These are phyloP conservation scores for Hygrophorus pudorinus DNA, from an alignment of 768 basidiomycete species.

Conservation along the genomic window DNA sequence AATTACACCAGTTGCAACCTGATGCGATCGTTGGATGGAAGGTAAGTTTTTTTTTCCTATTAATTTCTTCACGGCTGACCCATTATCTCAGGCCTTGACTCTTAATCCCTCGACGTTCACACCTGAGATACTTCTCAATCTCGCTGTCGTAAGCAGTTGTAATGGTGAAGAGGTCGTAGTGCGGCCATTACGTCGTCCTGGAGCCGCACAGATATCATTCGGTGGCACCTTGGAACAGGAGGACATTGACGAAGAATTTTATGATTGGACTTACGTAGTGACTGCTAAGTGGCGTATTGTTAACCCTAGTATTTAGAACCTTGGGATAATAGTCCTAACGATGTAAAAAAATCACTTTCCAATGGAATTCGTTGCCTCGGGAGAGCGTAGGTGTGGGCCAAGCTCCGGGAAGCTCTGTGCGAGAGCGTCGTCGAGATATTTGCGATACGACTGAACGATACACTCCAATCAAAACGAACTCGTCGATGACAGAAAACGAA, in stretches of 20 bases:
- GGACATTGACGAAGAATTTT: conserved; percentile 1
- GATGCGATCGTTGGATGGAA: conserved; percentile 38
- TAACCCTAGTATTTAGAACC: background rate
- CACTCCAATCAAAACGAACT: conserved; percentile 1
- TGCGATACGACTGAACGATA: conserved; percentile 54
- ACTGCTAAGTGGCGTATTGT: conserved; percentile 2
- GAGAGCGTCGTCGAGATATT: conserved; percentile 58
- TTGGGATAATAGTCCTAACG: background rate
- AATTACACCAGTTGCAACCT: conserved; percentile 16
- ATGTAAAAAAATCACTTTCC: background rate
- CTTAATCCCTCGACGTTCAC: conserved; percentile 50
- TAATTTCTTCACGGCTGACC: background rate
- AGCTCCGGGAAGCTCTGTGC: conserved; percentile 66
- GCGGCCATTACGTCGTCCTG: conserved; percentile 1
- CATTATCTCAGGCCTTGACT: conserved; percentile 36
- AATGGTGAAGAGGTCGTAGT: background rate
- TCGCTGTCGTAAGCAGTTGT: conserved; percentile 28
- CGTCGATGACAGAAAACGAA: background rate
- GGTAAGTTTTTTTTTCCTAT: conserved; percentile 22
- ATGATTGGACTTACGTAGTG: background rate
- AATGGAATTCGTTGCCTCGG: background rate
- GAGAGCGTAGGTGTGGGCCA: conserved; percentile 20
- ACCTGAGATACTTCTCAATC: conserved; percentile 45
- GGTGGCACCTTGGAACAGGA: background rate
- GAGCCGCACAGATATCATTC: conserved; percentile 6